phyloP scores from a whole-genome alignment of 73 alveolate genomes.

The Paramecium sexaurelia region DNA sequence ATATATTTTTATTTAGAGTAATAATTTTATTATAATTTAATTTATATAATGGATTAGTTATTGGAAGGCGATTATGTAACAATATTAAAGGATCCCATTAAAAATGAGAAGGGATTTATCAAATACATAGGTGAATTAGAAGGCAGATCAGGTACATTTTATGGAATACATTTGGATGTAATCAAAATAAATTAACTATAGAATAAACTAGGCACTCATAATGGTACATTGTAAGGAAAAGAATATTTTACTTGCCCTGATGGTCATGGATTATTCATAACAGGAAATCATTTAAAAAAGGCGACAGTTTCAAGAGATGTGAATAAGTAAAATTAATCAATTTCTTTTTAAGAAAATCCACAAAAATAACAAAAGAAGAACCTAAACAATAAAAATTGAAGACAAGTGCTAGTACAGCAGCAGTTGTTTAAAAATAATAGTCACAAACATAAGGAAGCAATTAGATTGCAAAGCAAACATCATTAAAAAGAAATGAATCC shows the following conservation, averaged over 20 bases:
- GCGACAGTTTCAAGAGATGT: neutral
- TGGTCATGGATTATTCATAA: conserved; percentile 19
- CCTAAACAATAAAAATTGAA: neutral
- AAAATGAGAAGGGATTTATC: conserved; percentile 27
- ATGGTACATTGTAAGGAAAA: conserved; percentile 8
- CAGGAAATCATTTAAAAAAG: conserved; percentile 27
- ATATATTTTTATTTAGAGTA: too few relatives aligned
- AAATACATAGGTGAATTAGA: conserved; percentile 16
- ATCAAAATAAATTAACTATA: neutral
- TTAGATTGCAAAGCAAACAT: neutral
- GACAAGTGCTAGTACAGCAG: conserved; percentile 16
- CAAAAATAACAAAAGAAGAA: neutral
- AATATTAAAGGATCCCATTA: neutral
- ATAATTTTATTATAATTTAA: neutral
- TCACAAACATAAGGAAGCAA: neutral
- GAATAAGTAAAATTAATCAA: neutral
- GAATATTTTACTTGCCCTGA: conserved; percentile 36
- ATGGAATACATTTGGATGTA: conserved; percentile 44
- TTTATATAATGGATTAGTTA: conserved; percentile 47
- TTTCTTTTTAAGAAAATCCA: neutral
- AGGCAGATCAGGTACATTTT: neutral
- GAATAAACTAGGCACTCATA: conserved; percentile 46
- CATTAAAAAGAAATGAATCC: neutral
- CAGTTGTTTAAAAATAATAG: neutral
- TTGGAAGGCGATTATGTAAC: conserved; percentile 17